Evolutionary conservation across 1,284 basidiomycete genomes (phyloP), one percentile per base, ranked within the genome.

Genomic region (Marasmius sp.): DNA sequence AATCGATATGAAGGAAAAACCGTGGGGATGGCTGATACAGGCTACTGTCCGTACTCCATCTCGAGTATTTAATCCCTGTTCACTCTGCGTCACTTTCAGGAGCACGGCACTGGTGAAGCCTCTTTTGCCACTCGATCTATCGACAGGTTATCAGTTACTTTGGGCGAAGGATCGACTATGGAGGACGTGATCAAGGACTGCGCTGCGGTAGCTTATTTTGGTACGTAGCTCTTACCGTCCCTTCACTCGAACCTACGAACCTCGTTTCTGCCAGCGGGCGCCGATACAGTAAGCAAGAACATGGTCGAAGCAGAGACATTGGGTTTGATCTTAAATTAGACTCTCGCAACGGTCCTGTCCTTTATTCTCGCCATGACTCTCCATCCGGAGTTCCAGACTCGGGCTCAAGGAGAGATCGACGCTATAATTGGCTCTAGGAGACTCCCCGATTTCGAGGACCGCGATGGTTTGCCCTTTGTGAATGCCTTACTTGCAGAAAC

Each of bases 371-470:
- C 68, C 1, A 72, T 75, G 70, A 63, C 66, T 1, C 57, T 71
- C n/a, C 59, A 74, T 37, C 72, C 73, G 0, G 67, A 71, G 8
- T 65, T 70, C 5, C 71, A 70, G 47, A 54, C 52, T 38, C 64
- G 60, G 8, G 72, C 73, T 1, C 76, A 77, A 48, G 64, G 62
- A 43, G 75, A 79, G 55, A 62, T 79, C 22, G 75, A 78, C 62
- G 39, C 55, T 1, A 71, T 76, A 12, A 51, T 77, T 22, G 75
- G 74, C 0, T 33, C 59, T 1, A 69, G 72, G 11, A 67, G 75
- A 16, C 66, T 79, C 1, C 79, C 79, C 0, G 70, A 66, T 1
- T 74, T 78, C 43, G 66, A 66, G 3, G 79, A 81, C 55, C 64
- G 69, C 27, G 62, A 65, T 1, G 41, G 54, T 2, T 65, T 79